Evolutionary conservation across 768 basidiomycete genomes (phyloP).

Genomic region (Lentinus brumalis): DNA sequence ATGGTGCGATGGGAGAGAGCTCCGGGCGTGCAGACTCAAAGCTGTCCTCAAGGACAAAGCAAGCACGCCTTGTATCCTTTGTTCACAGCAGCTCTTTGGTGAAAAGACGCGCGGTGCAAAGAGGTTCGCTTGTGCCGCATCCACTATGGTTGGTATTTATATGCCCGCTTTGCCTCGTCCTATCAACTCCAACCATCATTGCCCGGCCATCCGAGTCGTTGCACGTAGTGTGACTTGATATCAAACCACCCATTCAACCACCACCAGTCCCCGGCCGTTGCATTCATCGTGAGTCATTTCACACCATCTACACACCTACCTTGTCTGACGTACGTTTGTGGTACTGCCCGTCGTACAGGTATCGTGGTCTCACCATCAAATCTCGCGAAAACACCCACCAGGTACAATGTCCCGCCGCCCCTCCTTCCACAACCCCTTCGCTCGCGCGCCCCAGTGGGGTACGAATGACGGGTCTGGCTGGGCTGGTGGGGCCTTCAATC

Average conservation of each 20-base stretch:
- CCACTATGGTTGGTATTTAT: no score
- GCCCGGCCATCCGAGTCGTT: no score
- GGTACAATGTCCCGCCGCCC: conserved; percentile 4
- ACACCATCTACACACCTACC: no score
- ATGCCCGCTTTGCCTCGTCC: no score
- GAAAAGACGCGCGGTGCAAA: no score
- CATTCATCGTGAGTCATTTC: neutral
- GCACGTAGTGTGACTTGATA: no score
- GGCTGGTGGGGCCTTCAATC: neutral
- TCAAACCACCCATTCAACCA: neutral
- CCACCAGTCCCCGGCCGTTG: neutral
- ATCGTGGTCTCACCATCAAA: neutral
- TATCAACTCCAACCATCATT: no score
- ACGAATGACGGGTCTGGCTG: neutral
- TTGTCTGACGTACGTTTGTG: no score
- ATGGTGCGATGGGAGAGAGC: no score
- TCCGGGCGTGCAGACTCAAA: neutral
- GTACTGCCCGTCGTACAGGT: no score
- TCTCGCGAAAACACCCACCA: neutral
- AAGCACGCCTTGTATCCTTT: neutral
- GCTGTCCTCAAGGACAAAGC: neutral
- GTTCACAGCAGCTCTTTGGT: no score
- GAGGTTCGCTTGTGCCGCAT: no score
- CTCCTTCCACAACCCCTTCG: conserved; percentile 7
- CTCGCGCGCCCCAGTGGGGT: neutral